Evolutionary conservation across 306 rosid genomes (phyloP), one percentile per base, ranked within the genome.

Genomic region (Dicorynia guianensis): DNA sequence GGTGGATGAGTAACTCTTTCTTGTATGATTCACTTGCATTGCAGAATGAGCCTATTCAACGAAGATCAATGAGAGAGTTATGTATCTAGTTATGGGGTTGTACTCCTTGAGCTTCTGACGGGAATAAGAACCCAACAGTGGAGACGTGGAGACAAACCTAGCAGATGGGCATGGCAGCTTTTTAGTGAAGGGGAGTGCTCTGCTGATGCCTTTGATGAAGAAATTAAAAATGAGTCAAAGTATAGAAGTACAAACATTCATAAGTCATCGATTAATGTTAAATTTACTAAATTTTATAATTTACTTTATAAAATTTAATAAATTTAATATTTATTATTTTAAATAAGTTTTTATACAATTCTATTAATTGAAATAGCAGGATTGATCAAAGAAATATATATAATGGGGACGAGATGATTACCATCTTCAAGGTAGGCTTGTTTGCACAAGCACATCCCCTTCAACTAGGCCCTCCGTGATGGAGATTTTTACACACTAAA

Each of bases 51-150:
- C 88, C 4, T 94, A 91, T 35, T 88, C 89, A 34, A 73, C 80
- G 0, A 91, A 86, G 85, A 86, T 94, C 34, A 82, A 85, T 11
- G 96, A 91, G 81, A 94, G 91, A 72, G 90, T 80, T 10, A 91
- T 70, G 90, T 91, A 10, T 94, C 76, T 48, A 88, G 97, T 81
- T 91, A 88, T 39, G 98, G 98, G n/a, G 97, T 94, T 13, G 98
- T 94, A 11, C 96, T 91, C 10, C 79, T 91, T 4, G 98, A 91
- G 77, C 93, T 93, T 25, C 85, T 83, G 25, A 91, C 98, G 0
- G 97, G 98, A 62, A 93, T n/a, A 85, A 75, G 81, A 87, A 67
- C 79, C 98, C 14, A 81, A 79, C 35, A 10, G 62, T 5, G 86
- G 83, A 56, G 84, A 83, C 0, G 93, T 91, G 69, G 62, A 86